Evolutionary conservation across 2,329 filamentous ascomycete species (phyloP).

Genomic region (Penicillium sp.): DNA sequence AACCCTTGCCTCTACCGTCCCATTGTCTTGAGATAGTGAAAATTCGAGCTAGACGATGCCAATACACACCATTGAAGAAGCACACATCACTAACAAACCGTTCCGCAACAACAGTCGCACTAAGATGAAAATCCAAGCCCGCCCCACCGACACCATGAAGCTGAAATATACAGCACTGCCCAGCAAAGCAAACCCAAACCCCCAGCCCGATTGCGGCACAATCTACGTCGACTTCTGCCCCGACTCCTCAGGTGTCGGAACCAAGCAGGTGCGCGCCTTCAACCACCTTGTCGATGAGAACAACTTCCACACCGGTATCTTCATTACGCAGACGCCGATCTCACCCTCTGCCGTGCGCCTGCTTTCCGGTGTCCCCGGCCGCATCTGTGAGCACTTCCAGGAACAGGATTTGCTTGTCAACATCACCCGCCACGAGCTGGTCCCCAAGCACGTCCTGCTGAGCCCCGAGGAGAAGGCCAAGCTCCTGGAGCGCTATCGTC

Average conservation of each 20-base stretch:
- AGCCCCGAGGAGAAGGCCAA: slow-evolving; percentile 85
- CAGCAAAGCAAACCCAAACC: slow-evolving; percentile 67
- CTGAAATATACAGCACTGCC: slow-evolving; percentile 74
- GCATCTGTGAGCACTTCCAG: slow-evolving; percentile 88
- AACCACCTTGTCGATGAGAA: slow-evolving; percentile 76
- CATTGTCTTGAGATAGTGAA: slow-evolving; percentile 9
- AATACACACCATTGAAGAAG: background rate
- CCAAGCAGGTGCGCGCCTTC: slow-evolving; percentile 88
- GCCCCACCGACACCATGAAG: slow-evolving; percentile 80
- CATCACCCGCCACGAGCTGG: slow-evolving; percentile 95
- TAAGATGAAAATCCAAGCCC: slow-evolving; percentile 83
- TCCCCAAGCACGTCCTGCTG: slow-evolving; percentile 87
- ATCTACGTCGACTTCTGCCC: slow-evolving; percentile 92
- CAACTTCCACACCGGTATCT: slow-evolving; percentile 85
- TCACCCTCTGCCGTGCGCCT: slow-evolving; percentile 86
- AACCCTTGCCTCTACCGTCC: slow-evolving; percentile 1
- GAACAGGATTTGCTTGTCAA: slow-evolving; percentile 96
- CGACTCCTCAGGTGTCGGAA: slow-evolving; percentile 71
- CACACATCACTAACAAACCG: slow-evolving; percentile 9
- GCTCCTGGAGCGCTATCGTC: slow-evolving; percentile 80
- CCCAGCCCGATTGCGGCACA: slow-evolving; percentile 72
- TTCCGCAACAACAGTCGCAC: slow-evolving; percentile 59
- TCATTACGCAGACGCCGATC: slow-evolving; percentile 78
- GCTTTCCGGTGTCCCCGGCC: slow-evolving; percentile 72
- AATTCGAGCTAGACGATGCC: background rate